Evolutionary conservation across 108 stramenopile species (phyloP), one percentile per base, ranked within the genome.

Genomic region (Stephanodiscus minutulus): DNA sequence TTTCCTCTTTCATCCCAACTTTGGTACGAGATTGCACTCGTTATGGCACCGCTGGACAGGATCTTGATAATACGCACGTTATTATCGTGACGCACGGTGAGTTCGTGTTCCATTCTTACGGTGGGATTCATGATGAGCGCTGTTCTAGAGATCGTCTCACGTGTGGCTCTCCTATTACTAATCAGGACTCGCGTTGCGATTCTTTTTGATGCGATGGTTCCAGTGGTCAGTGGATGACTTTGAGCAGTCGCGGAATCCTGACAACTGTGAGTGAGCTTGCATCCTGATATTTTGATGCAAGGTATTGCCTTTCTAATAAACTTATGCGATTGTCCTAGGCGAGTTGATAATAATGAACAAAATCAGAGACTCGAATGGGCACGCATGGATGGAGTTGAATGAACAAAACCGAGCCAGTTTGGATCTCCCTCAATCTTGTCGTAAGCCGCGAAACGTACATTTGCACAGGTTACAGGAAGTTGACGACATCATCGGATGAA

Each of bases 151-250:
- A 27, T n/a, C 31, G 29, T 56, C 59, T 60, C 59, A 60, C n/a
- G 1, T 36, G 20, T 17, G 27, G 35, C 22, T 11, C 59, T 20
- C 7, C 5, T 8, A 21, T n/a, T 36, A 35, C n/a, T 37, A 29
- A 8, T 60, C 20, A 60, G 59, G 59, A 25, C 80, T 93, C 28
- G 89, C 88, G 27, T 68, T 96, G 67, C 77, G 92, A 49, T 72
- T 91, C 50, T 82, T 96, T 46, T 66, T 94, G 54, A 93, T 94
- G 91, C 74, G 93, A 25, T 94, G 91, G 70, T 96, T 96, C 59
- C 93, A 93, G 67, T 88, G 88, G 76, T 82, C 82, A 37, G 94
- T 95, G 28, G 84, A 87, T 44, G 83, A 87, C 56, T 96, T 96
- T 74, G 91, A 96, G 74, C 66, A 87, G 48, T 83, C 78, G 13